Evolutionary conservation across 441 rosid genomes (phyloP), one percentile per base, ranked within the genome.

Genomic region (Flueggea neowawraea): DNA sequence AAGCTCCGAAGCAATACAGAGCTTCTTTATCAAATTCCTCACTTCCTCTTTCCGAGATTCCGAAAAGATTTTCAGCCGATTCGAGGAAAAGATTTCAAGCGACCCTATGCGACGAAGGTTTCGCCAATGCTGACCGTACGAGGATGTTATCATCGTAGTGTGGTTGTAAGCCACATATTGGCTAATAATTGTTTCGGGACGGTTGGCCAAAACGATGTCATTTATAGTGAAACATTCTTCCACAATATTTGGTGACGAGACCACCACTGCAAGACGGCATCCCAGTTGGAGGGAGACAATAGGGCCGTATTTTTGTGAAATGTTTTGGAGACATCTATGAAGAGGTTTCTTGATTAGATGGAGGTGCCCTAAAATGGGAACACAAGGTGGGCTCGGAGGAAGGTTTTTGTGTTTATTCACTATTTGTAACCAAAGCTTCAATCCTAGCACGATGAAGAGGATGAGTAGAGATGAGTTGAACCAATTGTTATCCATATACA

Each of bases 311-410:
- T 71, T 69, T 70, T 50, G 52, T 6, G 82, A 56, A 4, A 85
- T 50, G 9, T 14, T 58, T 15, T 57, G 57, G 49, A 85, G 63
- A 50, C 69, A 52, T 3, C 70, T 83, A 73, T 84, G 95, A 14
- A 80, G 45, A 6, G 91, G 95, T 5, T 60, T 81, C 61, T 79
- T 85, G 12, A 82, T 48, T 54, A 84, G 79, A 72, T 76, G 75
- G 71, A 87, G 84, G 54, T 84, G 90, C 16, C 94, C 90, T 17
- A 82, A 13, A 11, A 87, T n/a, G 2, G 94, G 90, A 14, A 79
- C 61, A 3, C 78, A 54, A 0, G 73, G 80, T 13, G 89, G 91
- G 58, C 74, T 73, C 0, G 95, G 91, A 41, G 87, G 95, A 22
- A 22, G 12, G 76, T 74, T 55, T 68, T 73, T 45, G 65, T 63